phyloP scores from a whole-genome alignment of 2,329 filamentous ascomycete species.

The Penicillium psychrosexuale region DNA sequence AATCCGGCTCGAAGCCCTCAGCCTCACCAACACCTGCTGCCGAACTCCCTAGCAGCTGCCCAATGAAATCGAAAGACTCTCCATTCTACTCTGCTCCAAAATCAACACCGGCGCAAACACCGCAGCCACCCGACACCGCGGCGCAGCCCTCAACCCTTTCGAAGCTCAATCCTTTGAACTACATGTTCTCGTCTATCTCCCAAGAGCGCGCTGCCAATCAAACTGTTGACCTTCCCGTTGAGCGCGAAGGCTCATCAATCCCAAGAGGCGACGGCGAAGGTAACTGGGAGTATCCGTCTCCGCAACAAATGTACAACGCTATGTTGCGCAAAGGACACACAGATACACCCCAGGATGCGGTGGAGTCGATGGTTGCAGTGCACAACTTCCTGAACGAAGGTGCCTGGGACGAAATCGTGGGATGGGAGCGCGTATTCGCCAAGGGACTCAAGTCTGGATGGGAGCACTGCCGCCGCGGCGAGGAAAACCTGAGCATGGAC shows the following conservation, averaged over 20 bases:
- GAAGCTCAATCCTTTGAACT: conserved; percentile 80
- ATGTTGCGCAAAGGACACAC: conserved; percentile 93
- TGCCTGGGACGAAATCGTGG: conserved; percentile 91
- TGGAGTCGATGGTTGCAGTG: conserved; percentile 94
- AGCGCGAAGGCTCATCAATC: conserved; percentile 82
- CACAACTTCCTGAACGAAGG: conserved; percentile 99
- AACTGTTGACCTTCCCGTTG: conserved; percentile 68
- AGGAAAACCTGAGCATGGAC: conserved; percentile 60
- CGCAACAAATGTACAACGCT: conserved; percentile 99
- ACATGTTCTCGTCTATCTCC: conserved; percentile 87
- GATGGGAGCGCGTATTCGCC: conserved; percentile 85
- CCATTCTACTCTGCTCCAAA: conserved; percentile 45
- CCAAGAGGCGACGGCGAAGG: conserved; percentile 71
- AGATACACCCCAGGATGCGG: conserved; percentile 87
- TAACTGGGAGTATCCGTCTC: conserved; percentile 97
- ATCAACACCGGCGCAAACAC: conserved; percentile 30
- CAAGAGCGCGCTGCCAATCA: conserved; percentile 75
- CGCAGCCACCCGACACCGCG: conserved; percentile 27
- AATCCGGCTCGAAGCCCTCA: conserved; percentile 38
- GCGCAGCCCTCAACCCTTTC: conserved; percentile 54
- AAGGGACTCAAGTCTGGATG: conserved; percentile 70
- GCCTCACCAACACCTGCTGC: conserved; percentile 30
- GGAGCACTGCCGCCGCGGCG: conserved; percentile 70
- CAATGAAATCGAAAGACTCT: conserved; percentile 49
- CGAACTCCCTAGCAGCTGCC: conserved; percentile 40